Percentiles rank a stretch among this genome's conserved stretches.
Conservation (phyloP, 2,329 filamentous ascomycete species). For the Cryphonectria parasitica region DNA sequence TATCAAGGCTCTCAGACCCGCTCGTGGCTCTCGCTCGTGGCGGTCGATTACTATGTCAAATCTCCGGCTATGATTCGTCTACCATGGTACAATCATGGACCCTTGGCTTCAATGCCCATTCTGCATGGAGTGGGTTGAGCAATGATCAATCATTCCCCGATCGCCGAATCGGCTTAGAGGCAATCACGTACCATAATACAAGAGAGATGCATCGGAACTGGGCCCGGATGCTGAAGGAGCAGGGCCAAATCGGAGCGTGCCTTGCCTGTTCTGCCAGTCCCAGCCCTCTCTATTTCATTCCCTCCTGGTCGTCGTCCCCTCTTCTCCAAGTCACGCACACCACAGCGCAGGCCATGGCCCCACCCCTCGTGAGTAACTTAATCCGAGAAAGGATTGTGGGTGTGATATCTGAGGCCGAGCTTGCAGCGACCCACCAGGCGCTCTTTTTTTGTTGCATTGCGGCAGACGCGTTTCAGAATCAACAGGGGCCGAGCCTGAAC, state of each 20-base stretch:
- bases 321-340: neutral
- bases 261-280: conserved; percentile 20
- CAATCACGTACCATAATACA: neutral
- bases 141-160: neutral
- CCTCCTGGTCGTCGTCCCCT: neutral
- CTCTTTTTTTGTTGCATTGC: conserved; percentile 16
- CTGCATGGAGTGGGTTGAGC: neutral
- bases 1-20: neutral
- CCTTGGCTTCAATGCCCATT: neutral
- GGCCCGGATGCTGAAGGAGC: conserved; percentile 9
- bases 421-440: neutral
- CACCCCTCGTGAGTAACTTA: neutral
- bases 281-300: neutral
- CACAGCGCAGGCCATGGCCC: neutral
- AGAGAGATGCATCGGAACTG: neutral
- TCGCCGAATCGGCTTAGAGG: neutral
- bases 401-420: conserved; percentile 7
- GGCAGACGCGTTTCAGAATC: conserved; percentile 23
- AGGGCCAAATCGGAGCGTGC: conserved; percentile 24
- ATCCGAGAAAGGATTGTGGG: neutral
- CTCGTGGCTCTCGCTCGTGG: neutral
- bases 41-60: neutral
- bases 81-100: neutral
- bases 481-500: conserved; percentile 4
- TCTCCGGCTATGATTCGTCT: neutral